phyloP scores from a whole-genome alignment of 2,329 filamentous ascomycete species.

The Ascochyta fabae region DNA sequence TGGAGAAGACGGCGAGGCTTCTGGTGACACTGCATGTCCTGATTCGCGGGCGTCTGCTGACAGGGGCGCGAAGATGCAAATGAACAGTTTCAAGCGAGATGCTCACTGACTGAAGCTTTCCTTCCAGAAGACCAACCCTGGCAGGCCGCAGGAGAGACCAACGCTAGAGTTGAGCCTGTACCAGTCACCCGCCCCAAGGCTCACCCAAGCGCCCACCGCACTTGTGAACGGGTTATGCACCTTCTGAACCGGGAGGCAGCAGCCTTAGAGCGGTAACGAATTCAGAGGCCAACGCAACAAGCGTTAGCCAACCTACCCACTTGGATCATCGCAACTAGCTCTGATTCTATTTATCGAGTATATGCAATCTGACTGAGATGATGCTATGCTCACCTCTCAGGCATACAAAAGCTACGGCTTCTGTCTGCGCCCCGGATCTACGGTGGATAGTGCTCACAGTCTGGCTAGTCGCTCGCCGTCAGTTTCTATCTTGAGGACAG shows the following conservation, averaged over 20 bases:
- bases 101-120: conserved; percentile 26
- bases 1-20: conserved; percentile 8
- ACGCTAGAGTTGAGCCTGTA: conserved; percentile 37
- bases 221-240: conserved; percentile 46
- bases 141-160: conserved; percentile 33
- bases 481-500: conserved; percentile 37
- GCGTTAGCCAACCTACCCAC: conserved; percentile 33
- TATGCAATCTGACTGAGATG: conserved; percentile 30
- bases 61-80: conserved; percentile 11
- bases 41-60: conserved; percentile 9
- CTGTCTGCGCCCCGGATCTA: conserved; percentile 41
- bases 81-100: conserved; percentile 14
- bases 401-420: conserved; percentile 32
- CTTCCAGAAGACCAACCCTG: conserved; percentile 32
- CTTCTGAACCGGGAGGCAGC: conserved; percentile 36
- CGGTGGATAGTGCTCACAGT: conserved; percentile 15
- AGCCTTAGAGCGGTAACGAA: conserved; percentile 32
- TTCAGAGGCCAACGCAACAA: conserved; percentile 34
- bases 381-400: conserved; percentile 28
- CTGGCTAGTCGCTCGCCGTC: conserved; percentile 19
- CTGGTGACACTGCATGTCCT: conserved; percentile 14
- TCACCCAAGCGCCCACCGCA: conserved; percentile 43
- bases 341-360: conserved; percentile 23
- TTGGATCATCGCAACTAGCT: conserved; percentile 26
- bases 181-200: conserved; percentile 42